Evolutionary conservation across 805 yeast genomes (phyloP), one percentile per base, ranked within the genome.

Genomic region (Yueomyces sinensis): DNA sequence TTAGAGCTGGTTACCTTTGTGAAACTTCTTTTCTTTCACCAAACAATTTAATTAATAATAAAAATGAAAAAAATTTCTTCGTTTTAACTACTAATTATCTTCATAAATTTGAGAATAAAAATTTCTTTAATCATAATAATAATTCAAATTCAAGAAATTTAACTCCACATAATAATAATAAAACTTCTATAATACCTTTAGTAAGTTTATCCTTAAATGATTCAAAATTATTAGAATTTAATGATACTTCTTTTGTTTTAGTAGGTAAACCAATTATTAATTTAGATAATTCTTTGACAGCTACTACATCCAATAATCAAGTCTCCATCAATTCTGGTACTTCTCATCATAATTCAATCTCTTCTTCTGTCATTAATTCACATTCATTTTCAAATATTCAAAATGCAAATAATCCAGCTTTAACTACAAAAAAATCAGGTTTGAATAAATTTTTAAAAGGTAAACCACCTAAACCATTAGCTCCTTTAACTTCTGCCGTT

Each of bases 1-100:
- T 78, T 16, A 59, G 74, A 40, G 72, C 75, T 32, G 84, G 84
- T 0, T 63, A 56, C 39, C 53, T 78, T 40, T 71, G 70, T 40
- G 70, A 77, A 51, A 69, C 78, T 25, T 11, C 15, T 25, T 25
- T 25, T 25, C 65, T 44, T 54, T 75, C 42, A 74, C 74, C 53
- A 72, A 70, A 33, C 75, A 76, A 52, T 20, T 13, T 1, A 11
- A 11, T 6, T 13, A 7, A 25, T 9, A 5, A 7, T n/a, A n/a
- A 11, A 11, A 11, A 7, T 13, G 15, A 25, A 11, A 9, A 25
- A 25, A 25, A 25, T 25, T 25, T 25, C 14, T 25, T 74, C 43
- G 80, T 78, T 13, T 60, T 78, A 37, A 76, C 84, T 4, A 72
- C 79, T 45, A 74, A 72, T 46, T 76, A 65, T 41, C 51, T 78